Base-by-base conservation (phyloP, 257 asterid genomes). In the Echites panduratus region DNA sequence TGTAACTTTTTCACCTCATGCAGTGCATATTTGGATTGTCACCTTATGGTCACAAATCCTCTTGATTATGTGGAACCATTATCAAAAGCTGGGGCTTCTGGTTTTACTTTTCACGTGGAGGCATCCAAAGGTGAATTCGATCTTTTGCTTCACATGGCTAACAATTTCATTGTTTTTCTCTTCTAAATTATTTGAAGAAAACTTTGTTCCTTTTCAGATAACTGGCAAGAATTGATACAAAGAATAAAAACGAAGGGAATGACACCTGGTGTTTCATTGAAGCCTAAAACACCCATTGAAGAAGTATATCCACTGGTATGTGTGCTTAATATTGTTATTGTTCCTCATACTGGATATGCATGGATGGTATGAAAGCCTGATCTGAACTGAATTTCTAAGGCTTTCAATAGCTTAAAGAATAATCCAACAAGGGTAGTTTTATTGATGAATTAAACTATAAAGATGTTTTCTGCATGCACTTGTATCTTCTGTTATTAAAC, bases 31-130 rank as follows among this genome's bases (percentile, higher is more conserved):
- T 75, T 93, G 78, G 97, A 93, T 87, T 93, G 96, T 82, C 97
- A 93, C 80, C 88, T 93, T 62, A 93, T 93, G 98, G 98, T 90
- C 73, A 89, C 97, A 69, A 91, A 91, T 83, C 98, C 98, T 71
- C 82, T 87, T 62, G 98, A 93, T 84, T 88, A 93, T 63, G 96
- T 93, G 43, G 96, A 91, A 71, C 86, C 94, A 58, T 76, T 93
- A 2, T 93, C 85, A 70, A 84, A 87, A 85, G 97, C 97, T 40
- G 96, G 97, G 73, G 97, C 97, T 68, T 91, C 97, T 45, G 98
- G 98, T 66, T 91, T 93, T 72, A 91, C 98, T 47, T 93, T 93
- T 84, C 98, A 93, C 29, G 88, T 89, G 50, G 98, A 88, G 86
- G 90, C 77, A 59, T 87, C 94, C 22, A 85, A 86, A 88, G 96